phyloP scores from a whole-genome alignment of 768 basidiomycete genomes.

The Tylopilus plumbeoviolaceoides region DNA sequence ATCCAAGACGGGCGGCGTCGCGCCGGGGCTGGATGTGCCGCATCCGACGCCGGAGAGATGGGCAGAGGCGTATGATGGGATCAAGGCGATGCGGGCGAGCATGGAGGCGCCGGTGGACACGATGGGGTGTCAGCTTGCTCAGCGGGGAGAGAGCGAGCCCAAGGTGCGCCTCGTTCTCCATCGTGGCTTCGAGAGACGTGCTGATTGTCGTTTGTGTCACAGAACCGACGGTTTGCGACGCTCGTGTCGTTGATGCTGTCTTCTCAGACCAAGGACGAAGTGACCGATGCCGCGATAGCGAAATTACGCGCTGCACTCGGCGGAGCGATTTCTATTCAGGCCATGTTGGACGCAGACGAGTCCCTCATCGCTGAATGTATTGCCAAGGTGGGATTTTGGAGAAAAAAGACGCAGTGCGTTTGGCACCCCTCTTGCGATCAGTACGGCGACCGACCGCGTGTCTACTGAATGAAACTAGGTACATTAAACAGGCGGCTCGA shows the following conservation, averaged over 20 bases:
- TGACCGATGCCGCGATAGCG: conserved; percentile 73
- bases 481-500: conserved; percentile 70
- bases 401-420: conserved; percentile 70
- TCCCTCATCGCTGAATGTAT: conserved; percentile 70
- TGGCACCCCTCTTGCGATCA: neutral
- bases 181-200: too few species aligned
- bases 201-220: too few species aligned
- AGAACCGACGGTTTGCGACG: conserved; percentile 76
- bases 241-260: conserved; percentile 93
- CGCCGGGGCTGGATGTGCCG: conserved; percentile 49
- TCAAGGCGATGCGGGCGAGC: conserved; percentile 70
- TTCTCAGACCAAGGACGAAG: conserved; percentile 92
- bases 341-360: conserved; percentile 60
- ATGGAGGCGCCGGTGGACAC: conserved; percentile 87
- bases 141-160: conserved; percentile 57
- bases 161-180: conserved; percentile 39
- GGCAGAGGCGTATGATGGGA: conserved; percentile 65
- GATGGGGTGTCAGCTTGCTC: conserved; percentile 81
- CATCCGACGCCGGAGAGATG: conserved; percentile 67
- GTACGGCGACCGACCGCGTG: neutral
- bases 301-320: conserved; percentile 73
- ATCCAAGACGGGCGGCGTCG: conserved; percentile 31
- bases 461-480: conserved; percentile 37
- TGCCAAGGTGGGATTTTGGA: conserved; percentile 90
- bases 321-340: conserved; percentile 74